Evolutionary conservation across 495 filamentous ascomycete genomes (phyloP).

Genomic region (Penicillium herquei): DNA sequence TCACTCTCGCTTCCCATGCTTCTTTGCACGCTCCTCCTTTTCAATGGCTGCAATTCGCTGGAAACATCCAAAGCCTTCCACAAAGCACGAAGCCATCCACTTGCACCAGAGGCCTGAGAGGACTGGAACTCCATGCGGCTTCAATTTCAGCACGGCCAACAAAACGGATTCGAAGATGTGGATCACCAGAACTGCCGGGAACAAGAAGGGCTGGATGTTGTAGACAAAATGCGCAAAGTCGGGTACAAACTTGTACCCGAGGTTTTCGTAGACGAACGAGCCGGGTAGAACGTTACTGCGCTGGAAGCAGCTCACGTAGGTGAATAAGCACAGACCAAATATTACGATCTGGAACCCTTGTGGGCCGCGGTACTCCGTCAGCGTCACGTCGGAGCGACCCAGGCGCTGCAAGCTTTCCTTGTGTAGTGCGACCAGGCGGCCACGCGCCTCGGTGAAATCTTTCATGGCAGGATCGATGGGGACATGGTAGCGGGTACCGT

Average conservation of each 20-base stretch:
- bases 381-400: constrained; percentile 51
- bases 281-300: constrained; percentile 56
- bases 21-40: constrained; percentile 48
- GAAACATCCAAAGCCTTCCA: constrained; percentile 59
- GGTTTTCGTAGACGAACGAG: constrained; percentile 48
- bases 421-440: constrained; percentile 68
- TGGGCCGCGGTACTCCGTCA: constrained; percentile 56
- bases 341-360: constrained; percentile 32
- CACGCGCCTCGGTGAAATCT: constrained; percentile 57
- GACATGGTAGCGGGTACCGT: constrained; percentile 51
- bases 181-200: constrained; percentile 45
- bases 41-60: constrained; percentile 56
- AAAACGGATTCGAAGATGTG: constrained; percentile 54
- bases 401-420: constrained; percentile 53
- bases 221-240: constrained; percentile 51
- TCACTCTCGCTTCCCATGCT: constrained; percentile 28
- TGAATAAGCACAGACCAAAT: constrained; percentile 46
- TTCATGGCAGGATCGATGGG: constrained; percentile 63
- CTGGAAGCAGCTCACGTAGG: constrained; percentile 42
- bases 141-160: constrained; percentile 50
- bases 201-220: constrained; percentile 44
- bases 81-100: constrained; percentile 56
- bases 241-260: constrained; percentile 43
- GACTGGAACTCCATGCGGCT: constrained; percentile 54
- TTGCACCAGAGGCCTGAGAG: constrained; percentile 56